Percentiles rank a stretch among this genome's conserved stretches.
Evolutionary conservation across 208 protist genomes (phyloP).

Genomic region (Endotrypanum monterogeii): DNA sequence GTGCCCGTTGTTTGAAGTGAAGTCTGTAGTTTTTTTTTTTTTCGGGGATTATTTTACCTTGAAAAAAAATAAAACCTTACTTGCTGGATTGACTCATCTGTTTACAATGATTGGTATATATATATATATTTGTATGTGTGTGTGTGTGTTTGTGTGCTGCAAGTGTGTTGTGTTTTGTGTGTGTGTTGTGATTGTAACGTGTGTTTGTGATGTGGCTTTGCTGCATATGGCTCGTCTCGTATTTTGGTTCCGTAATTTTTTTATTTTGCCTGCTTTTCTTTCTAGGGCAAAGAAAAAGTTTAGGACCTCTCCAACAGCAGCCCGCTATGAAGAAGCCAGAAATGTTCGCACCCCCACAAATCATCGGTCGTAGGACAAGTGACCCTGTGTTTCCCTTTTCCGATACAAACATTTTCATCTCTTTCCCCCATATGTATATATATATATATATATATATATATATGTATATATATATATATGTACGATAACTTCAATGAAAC

Average conservation of each 20-base stretch:
- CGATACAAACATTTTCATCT: neutral
- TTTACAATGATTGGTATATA: too few relatives aligned
- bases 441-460: too few relatives aligned
- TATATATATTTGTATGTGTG: slow-evolving; percentile 1
- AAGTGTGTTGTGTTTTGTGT: neutral
- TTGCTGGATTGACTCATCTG: too few relatives aligned
- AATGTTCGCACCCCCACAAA: neutral
- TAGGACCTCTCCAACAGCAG: too few relatives aligned
- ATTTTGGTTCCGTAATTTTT: too few relatives aligned
- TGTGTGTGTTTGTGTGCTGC: neutral
- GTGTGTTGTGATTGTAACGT: neutral
- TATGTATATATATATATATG: too few relatives aligned
- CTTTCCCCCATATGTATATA: too few relatives aligned
- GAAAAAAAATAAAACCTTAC: too few relatives aligned
- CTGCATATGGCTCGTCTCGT: too few relatives aligned
- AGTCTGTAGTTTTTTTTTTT: too few relatives aligned
- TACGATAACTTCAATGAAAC: too few relatives aligned
- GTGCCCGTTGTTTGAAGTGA: neutral
- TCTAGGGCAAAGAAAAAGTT: neutral
- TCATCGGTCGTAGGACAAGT: neutral
- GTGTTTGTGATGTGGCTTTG: neutral
- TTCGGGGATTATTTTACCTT: neutral
- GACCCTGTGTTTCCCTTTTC: neutral
- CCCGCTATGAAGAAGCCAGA: too few relatives aligned
- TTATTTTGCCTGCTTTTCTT: neutral